Evolutionary conservation across 2,329 filamentous ascomycete species (phyloP).

Genomic region (Ascochyta fabae): DNA sequence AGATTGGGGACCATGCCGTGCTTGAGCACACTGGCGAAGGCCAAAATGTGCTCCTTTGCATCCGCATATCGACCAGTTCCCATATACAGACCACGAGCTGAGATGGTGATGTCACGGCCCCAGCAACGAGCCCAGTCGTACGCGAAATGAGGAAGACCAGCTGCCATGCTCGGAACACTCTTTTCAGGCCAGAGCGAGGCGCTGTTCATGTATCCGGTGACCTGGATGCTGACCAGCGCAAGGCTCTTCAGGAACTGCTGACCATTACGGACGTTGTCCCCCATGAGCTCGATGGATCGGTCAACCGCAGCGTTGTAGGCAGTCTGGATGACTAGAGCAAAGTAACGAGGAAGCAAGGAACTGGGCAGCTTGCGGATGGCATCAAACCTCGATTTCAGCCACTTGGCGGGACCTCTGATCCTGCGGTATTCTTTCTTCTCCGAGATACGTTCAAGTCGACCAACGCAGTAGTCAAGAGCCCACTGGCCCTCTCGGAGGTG

Average conservation of each 20-base stretch:
- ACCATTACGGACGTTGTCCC: constrained; percentile 75
- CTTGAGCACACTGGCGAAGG: constrained; percentile 95
- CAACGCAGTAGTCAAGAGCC: constrained; percentile 87
- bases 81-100: constrained; percentile 87
- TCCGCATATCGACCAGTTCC: constrained; percentile 88
- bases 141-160: constrained; percentile 91
- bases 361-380: constrained; percentile 83
- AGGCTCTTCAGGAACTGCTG: constrained; percentile 90
- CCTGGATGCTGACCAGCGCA: constrained; percentile 89
- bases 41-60: constrained; percentile 90
- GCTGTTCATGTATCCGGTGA: constrained; percentile 87
- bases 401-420: constrained; percentile 71
- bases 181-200: constrained; percentile 89
- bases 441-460: constrained; percentile 75
- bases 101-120: constrained; percentile 97
- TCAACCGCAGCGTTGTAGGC: constrained; percentile 86
- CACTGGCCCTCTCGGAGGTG: constrained; percentile 91
- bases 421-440: constrained; percentile 66
- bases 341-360: constrained; percentile 91
- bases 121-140: constrained; percentile 95
- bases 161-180: constrained; percentile 83
- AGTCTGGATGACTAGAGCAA: constrained; percentile 85
- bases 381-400: constrained; percentile 85
- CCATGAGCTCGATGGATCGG: constrained; percentile 79
- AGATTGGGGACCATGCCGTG: constrained; percentile 98